Conservation (phyloP, 140 eudicot genomes). For the Ambrosia hybrid region DNA sequence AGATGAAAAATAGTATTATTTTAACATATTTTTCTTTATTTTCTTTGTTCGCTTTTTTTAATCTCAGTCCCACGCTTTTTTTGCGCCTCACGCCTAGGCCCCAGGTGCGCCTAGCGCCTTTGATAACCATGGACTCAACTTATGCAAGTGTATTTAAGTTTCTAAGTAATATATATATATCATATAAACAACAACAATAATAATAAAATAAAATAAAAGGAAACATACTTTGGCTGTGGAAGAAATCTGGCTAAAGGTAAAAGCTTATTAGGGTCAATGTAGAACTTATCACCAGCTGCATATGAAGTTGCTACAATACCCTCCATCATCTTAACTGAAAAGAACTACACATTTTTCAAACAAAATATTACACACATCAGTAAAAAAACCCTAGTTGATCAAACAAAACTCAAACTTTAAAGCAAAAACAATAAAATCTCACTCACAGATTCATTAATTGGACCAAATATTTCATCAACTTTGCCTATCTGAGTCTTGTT, state of each 20-base stretch:
- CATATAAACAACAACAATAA: no score
- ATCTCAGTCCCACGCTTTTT: no score
- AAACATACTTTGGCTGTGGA: constrained; percentile 85
- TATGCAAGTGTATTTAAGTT: not conserved
- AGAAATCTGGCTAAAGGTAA: constrained; percentile 86
- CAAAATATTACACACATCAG: constrained; percentile 6
- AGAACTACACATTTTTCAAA: constrained; percentile 36
- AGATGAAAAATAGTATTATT: no score
- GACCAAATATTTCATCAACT: constrained; percentile 95
- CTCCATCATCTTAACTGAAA: constrained; percentile 78
- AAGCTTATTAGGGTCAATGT: constrained; percentile 84
- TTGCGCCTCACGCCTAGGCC: no score
- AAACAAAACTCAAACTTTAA: not conserved
- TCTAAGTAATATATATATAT: no score
- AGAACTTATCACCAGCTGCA: constrained; percentile 82
- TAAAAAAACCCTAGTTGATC: not conserved
- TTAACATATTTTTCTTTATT: no score
- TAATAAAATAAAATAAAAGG: not conserved
- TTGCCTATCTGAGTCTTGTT: constrained; percentile 93
- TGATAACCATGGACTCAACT: no score
- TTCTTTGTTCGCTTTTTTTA: no score
- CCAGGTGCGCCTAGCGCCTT: no score
- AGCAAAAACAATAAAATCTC: not conserved
- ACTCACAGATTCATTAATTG: constrained; percentile 94
- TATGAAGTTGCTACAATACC: constrained; percentile 86